These are phyloP conservation scores for Phellopilus nigrolimitatus DNA, from an alignment of 1,284 basidiomycete genomes.

Conservation along the genomic window DNA sequence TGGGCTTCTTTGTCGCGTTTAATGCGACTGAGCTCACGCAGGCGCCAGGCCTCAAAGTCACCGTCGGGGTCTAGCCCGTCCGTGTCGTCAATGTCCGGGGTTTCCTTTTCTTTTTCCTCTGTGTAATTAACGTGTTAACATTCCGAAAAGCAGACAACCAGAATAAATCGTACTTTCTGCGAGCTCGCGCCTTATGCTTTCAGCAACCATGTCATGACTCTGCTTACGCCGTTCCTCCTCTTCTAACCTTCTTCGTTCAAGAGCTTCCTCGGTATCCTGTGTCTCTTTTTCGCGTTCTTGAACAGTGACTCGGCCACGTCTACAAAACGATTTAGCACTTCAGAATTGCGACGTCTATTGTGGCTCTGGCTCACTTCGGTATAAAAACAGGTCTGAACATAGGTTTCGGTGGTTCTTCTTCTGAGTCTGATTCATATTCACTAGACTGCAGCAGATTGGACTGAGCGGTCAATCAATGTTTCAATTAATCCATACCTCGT, in stretches of 20 bases:
- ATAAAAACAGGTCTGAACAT: constrained; percentile 88
- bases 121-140: constrained; percentile 17
- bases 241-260: constrained; percentile 58
- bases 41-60: constrained; percentile 95
- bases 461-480: no score
- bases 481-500: constrained; percentile 31
- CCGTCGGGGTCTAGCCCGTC: constrained; percentile 87
- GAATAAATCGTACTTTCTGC: constrained; percentile 57
- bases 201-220: constrained; percentile 82
- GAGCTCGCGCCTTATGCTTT: constrained; percentile 79
- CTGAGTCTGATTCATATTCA: constrained; percentile 71
- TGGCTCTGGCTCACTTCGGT: constrained; percentile 64
- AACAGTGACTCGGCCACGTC: constrained; percentile 68
- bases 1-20: constrained; percentile 88
- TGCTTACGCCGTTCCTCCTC: constrained; percentile 73
- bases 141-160: background rate
- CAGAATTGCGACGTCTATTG: constrained; percentile 1
- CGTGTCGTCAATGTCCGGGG: constrained; percentile 91
- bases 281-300: constrained; percentile 57
- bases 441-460: constrained; percentile 54
- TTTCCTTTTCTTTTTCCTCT: constrained; percentile 83
- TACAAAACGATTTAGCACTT: constrained; percentile 28
- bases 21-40: constrained; percentile 88
- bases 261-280: constrained; percentile 67
- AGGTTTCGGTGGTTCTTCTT: constrained; percentile 49